phyloP scores from a whole-genome alignment of 768 basidiomycete genomes.

The Jaapia argillacea region DNA sequence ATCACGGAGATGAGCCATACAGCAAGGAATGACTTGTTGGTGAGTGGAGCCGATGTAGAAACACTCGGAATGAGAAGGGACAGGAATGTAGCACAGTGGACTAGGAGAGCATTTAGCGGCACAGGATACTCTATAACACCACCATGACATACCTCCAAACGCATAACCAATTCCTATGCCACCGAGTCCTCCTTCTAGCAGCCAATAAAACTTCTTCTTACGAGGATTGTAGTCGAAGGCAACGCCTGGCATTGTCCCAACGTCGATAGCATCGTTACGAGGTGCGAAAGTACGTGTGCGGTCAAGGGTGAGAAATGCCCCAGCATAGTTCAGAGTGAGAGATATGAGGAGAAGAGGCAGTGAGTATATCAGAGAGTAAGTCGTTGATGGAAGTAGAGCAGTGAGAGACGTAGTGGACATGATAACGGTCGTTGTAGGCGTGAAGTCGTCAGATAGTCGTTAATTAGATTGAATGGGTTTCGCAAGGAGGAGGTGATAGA shows the following conservation, averaged over 20 bases:
- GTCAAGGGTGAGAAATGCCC: conserved; percentile 64
- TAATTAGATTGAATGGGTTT: too few relatives aligned
- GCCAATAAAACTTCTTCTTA: conserved; percentile 20
- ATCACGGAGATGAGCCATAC: conserved; percentile 47
- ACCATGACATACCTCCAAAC: conserved; percentile 41
- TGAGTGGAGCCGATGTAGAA: conserved; percentile 32
- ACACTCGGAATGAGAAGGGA: conserved; percentile 44
- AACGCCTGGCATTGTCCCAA: conserved; percentile 12
- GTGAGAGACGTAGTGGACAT: background rate
- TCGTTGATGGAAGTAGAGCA: conserved; percentile 33
- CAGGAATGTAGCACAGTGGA: conserved; percentile 52
- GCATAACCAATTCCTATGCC: conserved; percentile 47
- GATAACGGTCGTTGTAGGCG: background rate
- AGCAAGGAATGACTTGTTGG: conserved; percentile 42
- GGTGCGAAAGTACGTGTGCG: conserved; percentile 54
- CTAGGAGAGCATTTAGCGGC: conserved; percentile 18
- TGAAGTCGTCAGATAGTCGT: background rate
- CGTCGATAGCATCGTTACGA: conserved; percentile 20
- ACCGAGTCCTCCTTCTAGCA: conserved; percentile 54
- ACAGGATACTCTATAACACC: background rate
- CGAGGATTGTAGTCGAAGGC: conserved; percentile 22
- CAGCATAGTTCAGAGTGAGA: conserved; percentile 48
- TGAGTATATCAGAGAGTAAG: conserved; percentile 45
- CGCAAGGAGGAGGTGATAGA: too few relatives aligned
- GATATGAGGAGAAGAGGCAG: conserved; percentile 54